phyloP scores from a whole-genome alignment of 2,329 filamentous ascomycete species.

The Trichophyton simii region DNA sequence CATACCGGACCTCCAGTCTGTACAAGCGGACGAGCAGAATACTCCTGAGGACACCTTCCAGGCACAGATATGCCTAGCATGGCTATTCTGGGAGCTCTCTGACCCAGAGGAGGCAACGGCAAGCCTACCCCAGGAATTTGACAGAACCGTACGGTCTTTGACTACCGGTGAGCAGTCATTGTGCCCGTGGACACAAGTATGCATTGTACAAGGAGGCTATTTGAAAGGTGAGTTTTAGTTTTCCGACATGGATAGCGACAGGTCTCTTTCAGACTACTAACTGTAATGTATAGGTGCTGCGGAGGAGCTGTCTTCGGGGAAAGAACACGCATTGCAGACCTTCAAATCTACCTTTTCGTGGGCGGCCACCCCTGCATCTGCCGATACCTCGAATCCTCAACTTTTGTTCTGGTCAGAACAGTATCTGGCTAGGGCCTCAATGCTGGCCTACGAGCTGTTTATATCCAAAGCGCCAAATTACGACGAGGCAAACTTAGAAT shows the following conservation, averaged over 20 bases:
- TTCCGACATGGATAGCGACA: neutral
- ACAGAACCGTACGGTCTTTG: conserved; percentile 42
- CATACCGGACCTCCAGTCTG: conserved; percentile 32
- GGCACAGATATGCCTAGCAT: conserved; percentile 69
- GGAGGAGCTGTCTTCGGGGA: conserved; percentile 31
- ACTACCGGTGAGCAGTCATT: conserved; percentile 41
- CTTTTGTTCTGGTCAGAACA: conserved; percentile 68
- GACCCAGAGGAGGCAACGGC: conserved; percentile 52
- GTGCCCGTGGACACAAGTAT: conserved; percentile 69
- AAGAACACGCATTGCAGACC: conserved; percentile 50
- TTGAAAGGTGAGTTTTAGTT: conserved; percentile 50
- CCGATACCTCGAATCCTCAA: conserved; percentile 45
- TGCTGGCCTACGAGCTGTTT: conserved; percentile 49
- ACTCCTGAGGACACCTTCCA: conserved; percentile 53
- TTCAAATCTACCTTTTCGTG: conserved; percentile 56
- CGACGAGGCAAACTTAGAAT: conserved; percentile 20
- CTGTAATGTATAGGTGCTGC: conserved; percentile 28
- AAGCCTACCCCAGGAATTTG: conserved; percentile 52
- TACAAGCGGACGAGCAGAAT: conserved; percentile 46
- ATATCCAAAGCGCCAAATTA: conserved; percentile 14
- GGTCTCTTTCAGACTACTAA: neutral
- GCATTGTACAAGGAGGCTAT: conserved; percentile 65
- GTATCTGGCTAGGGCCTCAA: conserved; percentile 61
- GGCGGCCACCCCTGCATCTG: conserved; percentile 32
- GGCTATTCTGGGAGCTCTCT: conserved; percentile 67